phyloP scores from a whole-genome alignment of 305 asterid genomes.

The Fraxinus angustifolia region DNA sequence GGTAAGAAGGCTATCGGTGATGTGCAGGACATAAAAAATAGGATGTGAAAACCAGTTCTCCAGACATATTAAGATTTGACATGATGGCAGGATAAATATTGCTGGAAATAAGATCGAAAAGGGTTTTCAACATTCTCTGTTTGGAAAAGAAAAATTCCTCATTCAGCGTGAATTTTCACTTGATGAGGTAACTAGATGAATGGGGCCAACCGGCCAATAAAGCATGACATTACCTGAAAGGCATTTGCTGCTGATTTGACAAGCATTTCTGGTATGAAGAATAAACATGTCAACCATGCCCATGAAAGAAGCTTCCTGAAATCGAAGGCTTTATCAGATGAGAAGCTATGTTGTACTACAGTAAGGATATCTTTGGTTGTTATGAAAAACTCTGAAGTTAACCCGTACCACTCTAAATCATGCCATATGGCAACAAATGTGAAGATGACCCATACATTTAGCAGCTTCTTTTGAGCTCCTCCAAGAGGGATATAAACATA shows the following conservation, averaged over 20 bases:
- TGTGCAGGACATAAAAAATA: background rate
- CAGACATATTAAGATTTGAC: background rate
- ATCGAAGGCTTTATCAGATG: constrained; percentile 23
- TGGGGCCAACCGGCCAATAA: background rate
- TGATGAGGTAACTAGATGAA: constrained; percentile 11
- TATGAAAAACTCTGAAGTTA: constrained; percentile 20
- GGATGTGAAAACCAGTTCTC: background rate
- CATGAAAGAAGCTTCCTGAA: constrained; percentile 97
- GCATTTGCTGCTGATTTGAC: constrained; percentile 66
- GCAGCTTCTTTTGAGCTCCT: constrained; percentile 80
- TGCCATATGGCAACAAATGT: constrained; percentile 98
- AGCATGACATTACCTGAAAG: constrained; percentile 48
- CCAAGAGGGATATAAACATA: constrained; percentile 95
- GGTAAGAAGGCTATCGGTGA: background rate
- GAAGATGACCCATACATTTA: constrained; percentile 91
- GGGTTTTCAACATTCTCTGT: background rate
- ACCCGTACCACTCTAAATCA: constrained; percentile 84
- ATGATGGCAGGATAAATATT: background rate
- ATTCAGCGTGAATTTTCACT: background rate
- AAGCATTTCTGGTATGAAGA: constrained; percentile 90
- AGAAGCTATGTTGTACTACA: constrained; percentile 10
- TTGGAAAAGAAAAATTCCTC: background rate
- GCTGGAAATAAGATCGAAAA: background rate
- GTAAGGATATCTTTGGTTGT: constrained; percentile 5
- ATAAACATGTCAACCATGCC: constrained; percentile 98